Conservation (phyloP, 2,329 filamentous ascomycete species). For the Thermomyces lanuginosus region DNA sequence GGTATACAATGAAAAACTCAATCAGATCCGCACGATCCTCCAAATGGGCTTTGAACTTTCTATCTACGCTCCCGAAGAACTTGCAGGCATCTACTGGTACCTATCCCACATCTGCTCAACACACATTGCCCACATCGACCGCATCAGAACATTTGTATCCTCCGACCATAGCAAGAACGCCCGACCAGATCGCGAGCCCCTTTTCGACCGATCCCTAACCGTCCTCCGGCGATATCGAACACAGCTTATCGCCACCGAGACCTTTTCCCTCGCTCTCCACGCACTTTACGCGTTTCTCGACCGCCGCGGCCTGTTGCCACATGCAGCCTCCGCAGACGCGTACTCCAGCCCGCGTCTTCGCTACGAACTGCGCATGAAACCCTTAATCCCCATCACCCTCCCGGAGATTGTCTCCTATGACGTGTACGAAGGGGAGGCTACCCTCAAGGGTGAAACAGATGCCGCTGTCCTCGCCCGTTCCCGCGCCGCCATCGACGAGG, state of each 20-base stretch:
- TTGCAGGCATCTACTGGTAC: conserved; percentile 83
- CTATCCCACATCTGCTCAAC: conserved; percentile 57
- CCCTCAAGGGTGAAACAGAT: conserved; percentile 30
- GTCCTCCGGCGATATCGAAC: conserved; percentile 46
- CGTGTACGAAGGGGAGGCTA: conserved; percentile 36
- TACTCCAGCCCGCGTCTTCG: conserved; percentile 54
- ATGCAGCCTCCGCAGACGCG: conserved; percentile 35
- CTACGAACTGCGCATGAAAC: conserved; percentile 75
- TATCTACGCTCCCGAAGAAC: conserved; percentile 72
- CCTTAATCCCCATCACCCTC: conserved; percentile 53
- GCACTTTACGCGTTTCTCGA: conserved; percentile 50
- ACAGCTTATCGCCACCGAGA: conserved; percentile 46
- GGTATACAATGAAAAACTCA: conserved; percentile 81
- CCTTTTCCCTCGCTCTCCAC: conserved; percentile 36
- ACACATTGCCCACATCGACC: conserved; percentile 51
- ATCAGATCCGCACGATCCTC: conserved; percentile 69
- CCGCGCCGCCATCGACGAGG: conserved; percentile 21
- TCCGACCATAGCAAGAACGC: conserved; percentile 18
- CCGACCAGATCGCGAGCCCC: conserved; percentile 15
- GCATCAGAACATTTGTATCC: conserved; percentile 51
- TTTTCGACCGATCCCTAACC: conserved; percentile 26
- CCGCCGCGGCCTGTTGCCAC: conserved; percentile 36
- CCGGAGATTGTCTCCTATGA: conserved; percentile 51
- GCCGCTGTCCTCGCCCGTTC: conserved; percentile 24
- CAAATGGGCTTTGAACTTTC: conserved; percentile 90